These are phyloP conservation scores for Fusarium sp. DNA, from an alignment of 2,329 filamentous ascomycete species.

Conservation along the genomic window DNA sequence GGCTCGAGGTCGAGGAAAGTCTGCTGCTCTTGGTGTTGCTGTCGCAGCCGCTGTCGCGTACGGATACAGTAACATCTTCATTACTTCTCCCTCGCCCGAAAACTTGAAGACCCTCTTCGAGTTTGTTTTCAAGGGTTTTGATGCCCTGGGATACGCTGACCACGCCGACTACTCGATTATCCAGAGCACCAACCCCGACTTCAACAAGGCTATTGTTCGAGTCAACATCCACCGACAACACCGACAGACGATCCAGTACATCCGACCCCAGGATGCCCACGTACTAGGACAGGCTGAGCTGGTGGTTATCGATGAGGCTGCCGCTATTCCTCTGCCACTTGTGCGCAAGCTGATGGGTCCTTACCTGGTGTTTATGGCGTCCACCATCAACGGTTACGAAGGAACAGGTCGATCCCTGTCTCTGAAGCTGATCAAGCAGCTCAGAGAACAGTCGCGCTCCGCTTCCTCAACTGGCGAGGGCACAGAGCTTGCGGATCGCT, in stretches of 20 bases:
- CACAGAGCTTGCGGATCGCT: slow-evolving; percentile 75
- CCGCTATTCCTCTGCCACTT: slow-evolving; percentile 90
- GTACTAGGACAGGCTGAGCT: slow-evolving; percentile 94
- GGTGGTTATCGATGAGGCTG: slow-evolving; percentile 95
- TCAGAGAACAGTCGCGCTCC: slow-evolving; percentile 87
- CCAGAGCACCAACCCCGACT: slow-evolving; percentile 96
- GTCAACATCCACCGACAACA: slow-evolving; percentile 96
- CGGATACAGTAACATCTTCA: slow-evolving; percentile 99
- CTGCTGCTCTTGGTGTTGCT: slow-evolving; percentile 91
- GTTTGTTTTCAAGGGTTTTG: slow-evolving; percentile 98
- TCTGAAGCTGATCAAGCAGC: slow-evolving; percentile 94
- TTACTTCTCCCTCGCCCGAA: slow-evolving; percentile 95
- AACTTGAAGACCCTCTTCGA: slow-evolving; percentile 99
- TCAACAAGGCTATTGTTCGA: slow-evolving; percentile 97
- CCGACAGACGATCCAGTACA: slow-evolving; percentile 98
- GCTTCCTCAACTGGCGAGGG: slow-evolving; percentile 63
- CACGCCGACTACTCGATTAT: slow-evolving; percentile 98
- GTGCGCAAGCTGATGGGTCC: slow-evolving; percentile 95
- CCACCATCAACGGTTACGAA: slow-evolving; percentile 98
- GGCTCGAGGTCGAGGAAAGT: slow-evolving; percentile 94
- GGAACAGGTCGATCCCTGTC: slow-evolving; percentile 94
- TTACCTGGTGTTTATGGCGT: slow-evolving; percentile 98
- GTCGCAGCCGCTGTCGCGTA: slow-evolving; percentile 94
- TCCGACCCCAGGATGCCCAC: slow-evolving; percentile 94
- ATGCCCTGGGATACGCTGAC: slow-evolving; percentile 90